phyloP scores from a whole-genome alignment of 1,284 basidiomycete species.

The Ustilago bromivora region DNA sequence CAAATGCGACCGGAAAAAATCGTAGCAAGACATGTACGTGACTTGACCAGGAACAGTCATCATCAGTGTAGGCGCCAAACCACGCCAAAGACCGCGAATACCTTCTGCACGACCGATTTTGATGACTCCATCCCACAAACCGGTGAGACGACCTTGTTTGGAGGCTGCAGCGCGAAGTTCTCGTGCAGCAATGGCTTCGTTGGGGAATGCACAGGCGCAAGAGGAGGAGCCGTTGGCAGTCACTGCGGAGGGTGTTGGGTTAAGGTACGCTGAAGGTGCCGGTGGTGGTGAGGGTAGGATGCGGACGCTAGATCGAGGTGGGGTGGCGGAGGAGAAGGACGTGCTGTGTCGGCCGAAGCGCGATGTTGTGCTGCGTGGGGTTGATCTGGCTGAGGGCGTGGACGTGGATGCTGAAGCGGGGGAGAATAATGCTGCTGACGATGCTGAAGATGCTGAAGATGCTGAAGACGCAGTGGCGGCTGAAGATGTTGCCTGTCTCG shows the following conservation, averaged over 20 bases:
- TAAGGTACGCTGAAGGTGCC: slow-evolving; percentile 37
- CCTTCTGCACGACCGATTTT: slow-evolving; percentile 65
- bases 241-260: slow-evolving; percentile 33
- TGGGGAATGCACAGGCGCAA: slow-evolving; percentile 51
- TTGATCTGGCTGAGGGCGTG: slow-evolving; percentile 47
- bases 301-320: slow-evolving; percentile 44
- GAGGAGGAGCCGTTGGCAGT: slow-evolving; percentile 50
- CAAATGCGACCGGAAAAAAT: slow-evolving; percentile 77
- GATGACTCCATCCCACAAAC: slow-evolving; percentile 64
- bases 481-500: slow-evolving; percentile 45
- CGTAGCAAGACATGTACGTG: slow-evolving; percentile 95
- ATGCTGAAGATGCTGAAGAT: slow-evolving; percentile 5
- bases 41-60: slow-evolving; percentile 94
- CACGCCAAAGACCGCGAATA: slow-evolving; percentile 66
- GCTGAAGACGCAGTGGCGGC: slow-evolving; percentile 20
- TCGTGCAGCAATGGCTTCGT: slow-evolving; percentile 38
- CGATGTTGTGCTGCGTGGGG: slow-evolving; percentile 44
- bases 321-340: slow-evolving; percentile 30
- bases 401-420: slow-evolving; percentile 48
- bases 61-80: slow-evolving; percentile 64
- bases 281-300: slow-evolving; percentile 49
- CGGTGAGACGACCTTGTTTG: slow-evolving; percentile 54
- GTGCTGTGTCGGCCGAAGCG: slow-evolving; percentile 37
- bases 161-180: slow-evolving; percentile 47
- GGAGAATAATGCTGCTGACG: slow-evolving; percentile 59